phyloP scores from a whole-genome alignment of 163 green algal genomes.

The Prototheca wickerhamii region DNA sequence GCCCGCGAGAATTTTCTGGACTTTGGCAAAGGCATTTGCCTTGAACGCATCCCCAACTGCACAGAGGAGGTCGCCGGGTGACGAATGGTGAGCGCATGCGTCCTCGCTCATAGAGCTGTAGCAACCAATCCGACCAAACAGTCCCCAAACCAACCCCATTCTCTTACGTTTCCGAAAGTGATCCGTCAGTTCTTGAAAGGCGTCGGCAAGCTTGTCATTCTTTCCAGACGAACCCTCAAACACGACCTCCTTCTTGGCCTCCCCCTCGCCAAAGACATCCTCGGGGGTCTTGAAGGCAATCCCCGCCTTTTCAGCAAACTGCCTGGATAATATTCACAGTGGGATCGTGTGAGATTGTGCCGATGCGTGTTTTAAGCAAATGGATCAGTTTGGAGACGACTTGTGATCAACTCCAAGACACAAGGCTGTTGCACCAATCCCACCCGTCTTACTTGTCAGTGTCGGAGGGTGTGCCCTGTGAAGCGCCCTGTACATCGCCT shows the following conservation, averaged over 20 bases:
- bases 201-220: constrained; percentile 14
- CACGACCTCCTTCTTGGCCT: constrained; percentile 22
- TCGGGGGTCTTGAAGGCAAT: constrained; percentile 54
- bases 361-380: no score
- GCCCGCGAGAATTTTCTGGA: constrained; percentile 11
- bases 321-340: no score
- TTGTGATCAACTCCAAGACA: background rate
- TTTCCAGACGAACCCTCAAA: constrained; percentile 17
- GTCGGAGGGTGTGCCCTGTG: constrained; percentile 8
- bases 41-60: constrained; percentile 22
- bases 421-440: background rate
- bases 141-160: background rate
- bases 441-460: constrained; percentile 36
- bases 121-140: no score
- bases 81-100: background rate
- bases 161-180: background rate
- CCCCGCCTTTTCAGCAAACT: constrained; percentile 55
- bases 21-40: constrained; percentile 29
- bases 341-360: no score
- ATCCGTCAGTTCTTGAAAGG: constrained; percentile 20
- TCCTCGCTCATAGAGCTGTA: no score
- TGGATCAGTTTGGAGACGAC: background rate
- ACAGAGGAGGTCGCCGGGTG: background rate
- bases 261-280: constrained; percentile 53
- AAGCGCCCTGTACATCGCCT: background rate